A percentile compares a stretch with the other conserved stretches of the same genome.
phyloP scores from a whole-genome alignment of 192 early-diverging fungal genomes.

The Coemansia aciculifera region DNA sequence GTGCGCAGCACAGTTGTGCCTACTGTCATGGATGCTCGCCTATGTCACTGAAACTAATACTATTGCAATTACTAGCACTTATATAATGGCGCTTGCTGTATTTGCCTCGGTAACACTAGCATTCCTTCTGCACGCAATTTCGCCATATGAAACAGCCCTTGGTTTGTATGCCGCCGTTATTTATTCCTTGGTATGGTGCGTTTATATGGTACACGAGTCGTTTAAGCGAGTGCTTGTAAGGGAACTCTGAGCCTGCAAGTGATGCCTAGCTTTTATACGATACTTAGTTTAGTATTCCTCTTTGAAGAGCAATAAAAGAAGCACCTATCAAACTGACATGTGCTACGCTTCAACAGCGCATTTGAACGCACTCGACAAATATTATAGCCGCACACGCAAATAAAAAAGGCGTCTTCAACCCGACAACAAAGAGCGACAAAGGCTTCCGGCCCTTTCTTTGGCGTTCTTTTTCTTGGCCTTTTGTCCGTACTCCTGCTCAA shows the following conservation, averaged over 20 bases:
- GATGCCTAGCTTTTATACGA: background rate
- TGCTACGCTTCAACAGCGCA: background rate
- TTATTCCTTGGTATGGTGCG: background rate
- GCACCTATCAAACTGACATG: background rate
- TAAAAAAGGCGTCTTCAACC: background rate
- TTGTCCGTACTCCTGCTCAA: background rate
- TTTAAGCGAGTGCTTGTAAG: background rate
- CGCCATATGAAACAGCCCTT: background rate
- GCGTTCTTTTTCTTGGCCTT: background rate
- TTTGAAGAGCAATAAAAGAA: background rate
- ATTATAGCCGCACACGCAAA: background rate
- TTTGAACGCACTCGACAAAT: background rate
- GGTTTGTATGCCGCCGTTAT: background rate
- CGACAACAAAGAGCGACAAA: background rate
- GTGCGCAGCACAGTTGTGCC: background rate
- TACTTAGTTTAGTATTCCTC: background rate
- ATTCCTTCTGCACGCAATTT: constrained; percentile 3
- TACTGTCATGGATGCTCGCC: background rate
- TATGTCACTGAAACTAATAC: background rate
- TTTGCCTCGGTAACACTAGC: background rate
- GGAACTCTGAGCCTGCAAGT: background rate
- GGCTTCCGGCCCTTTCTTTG: background rate
- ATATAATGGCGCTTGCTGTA: background rate
- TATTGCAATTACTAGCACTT: background rate
- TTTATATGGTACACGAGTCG: background rate